Percentiles rank a stretch among this genome's conserved stretches.
These are phyloP conservation scores for Hortaea werneckii DNA, from an alignment of 2,329 filamentous ascomycete species.

Conservation along the genomic window DNA sequence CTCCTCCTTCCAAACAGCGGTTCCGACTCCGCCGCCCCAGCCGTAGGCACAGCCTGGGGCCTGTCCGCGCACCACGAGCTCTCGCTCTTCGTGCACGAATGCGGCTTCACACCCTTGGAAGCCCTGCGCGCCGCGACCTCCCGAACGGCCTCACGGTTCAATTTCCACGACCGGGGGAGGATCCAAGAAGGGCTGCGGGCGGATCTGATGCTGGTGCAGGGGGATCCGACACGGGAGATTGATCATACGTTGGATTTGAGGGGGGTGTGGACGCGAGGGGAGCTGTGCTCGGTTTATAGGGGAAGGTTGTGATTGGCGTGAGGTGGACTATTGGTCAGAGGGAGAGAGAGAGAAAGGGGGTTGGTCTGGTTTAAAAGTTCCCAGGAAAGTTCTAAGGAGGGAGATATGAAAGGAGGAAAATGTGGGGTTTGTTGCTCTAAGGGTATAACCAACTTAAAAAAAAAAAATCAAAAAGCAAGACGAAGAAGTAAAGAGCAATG, in stretches of 20 bases:
- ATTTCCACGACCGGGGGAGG: conserved; percentile 32
- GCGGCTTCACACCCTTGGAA: conserved; percentile 34
- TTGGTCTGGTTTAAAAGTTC: too few species aligned
- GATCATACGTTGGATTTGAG: conserved; percentile 31
- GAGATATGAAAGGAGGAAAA: too few species aligned
- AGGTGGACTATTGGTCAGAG: too few species aligned
- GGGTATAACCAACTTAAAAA: background rate
- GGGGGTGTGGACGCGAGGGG: conserved; percentile 35
- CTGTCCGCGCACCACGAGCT: conserved; percentile 35
- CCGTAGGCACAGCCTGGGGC: conserved; percentile 35
- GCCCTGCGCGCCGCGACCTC: conserved; percentile 33
- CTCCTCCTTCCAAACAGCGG: conserved; percentile 23
- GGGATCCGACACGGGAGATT: conserved; percentile 34
- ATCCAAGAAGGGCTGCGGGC: conserved; percentile 31
- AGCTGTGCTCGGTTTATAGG: conserved; percentile 9
- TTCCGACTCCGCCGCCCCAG: conserved; percentile 34
- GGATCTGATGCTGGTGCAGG: conserved; percentile 35
- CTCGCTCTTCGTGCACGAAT: conserved; percentile 30
- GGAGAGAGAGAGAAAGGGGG: too few species aligned
- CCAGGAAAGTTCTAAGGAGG: too few species aligned
- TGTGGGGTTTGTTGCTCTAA: background rate
- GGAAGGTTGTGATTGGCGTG: background rate
- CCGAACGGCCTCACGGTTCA: conserved; percentile 30
- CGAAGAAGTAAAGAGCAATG: background rate
- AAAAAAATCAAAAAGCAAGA: background rate